Evolutionary conservation across 164 flowering plant species (phyloP).

Genomic region (Magnolia kwangsiensis): DNA sequence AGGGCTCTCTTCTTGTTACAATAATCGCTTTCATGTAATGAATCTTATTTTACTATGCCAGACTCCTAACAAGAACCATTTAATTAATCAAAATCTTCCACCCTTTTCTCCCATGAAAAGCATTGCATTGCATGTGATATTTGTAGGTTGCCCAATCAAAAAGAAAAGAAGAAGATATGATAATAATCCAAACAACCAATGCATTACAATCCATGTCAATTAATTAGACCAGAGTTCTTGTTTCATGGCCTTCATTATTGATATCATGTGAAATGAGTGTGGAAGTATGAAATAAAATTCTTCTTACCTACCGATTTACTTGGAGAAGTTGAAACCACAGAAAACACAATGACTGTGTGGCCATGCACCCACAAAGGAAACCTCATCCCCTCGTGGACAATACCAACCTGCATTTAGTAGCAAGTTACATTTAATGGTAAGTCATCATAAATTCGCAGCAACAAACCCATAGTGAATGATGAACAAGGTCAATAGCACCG

Average conservation of each 20-base stretch:
- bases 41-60: not conserved
- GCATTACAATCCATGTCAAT: not conserved
- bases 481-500: not conserved
- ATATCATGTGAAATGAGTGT: constrained; percentile 6
- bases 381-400: constrained; percentile 74
- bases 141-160: too few relatives aligned
- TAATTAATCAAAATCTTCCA: not conserved
- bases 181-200: not conserved
- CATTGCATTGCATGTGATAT: too few relatives aligned
- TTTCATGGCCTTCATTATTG: not conserved
- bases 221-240: not conserved
- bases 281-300: not conserved
- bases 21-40: not conserved
- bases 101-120: too few relatives aligned
- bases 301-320: constrained; percentile 75
- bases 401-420: constrained; percentile 53
- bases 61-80: not conserved
- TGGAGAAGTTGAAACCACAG: constrained; percentile 77
- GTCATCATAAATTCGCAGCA: not conserved
- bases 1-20: not conserved
- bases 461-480: not conserved
- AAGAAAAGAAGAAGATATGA: not conserved
- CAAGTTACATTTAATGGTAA: not conserved
- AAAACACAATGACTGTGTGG: constrained; percentile 51
- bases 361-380: constrained; percentile 97